Conservation (phyloP, 164 flowering plant genomes). For the Akebia trifoliata region DNA sequence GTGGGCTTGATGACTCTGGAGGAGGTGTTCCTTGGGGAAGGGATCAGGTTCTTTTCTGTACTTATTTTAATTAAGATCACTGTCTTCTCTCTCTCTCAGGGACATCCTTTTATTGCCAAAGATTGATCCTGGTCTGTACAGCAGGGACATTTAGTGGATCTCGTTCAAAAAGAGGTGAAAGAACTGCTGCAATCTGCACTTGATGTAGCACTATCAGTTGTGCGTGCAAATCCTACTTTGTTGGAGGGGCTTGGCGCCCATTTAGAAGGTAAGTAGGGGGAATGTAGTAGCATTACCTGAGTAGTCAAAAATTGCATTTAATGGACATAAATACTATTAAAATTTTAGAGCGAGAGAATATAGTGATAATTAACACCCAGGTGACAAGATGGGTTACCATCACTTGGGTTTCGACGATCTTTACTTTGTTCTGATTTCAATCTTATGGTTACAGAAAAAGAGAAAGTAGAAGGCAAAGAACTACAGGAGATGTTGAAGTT, state of each 20-base stretch:
- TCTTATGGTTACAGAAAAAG: constrained; percentile 47
- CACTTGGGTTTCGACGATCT: too few species aligned
- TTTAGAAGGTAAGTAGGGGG: constrained; percentile 62
- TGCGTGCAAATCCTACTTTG: constrained; percentile 87
- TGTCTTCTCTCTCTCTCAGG: neutral
- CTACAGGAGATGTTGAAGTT: constrained; percentile 74
- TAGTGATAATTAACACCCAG: too few species aligned
- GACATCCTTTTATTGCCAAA: neutral
- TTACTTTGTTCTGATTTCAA: neutral
- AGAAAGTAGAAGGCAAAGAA: constrained; percentile 94
- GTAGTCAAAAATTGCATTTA: neutral
- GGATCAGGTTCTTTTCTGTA: constrained; percentile 63
- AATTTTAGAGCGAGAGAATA: too few species aligned
- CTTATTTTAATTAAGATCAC: constrained; percentile 1
- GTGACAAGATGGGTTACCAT: too few species aligned
- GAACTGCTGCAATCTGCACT: constrained; percentile 82
- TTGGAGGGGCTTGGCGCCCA: constrained; percentile 96
- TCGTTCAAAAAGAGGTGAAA: constrained; percentile 91
- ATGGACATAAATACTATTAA: too few species aligned
- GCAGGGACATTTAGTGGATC: constrained; percentile 96
- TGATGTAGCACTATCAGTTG: constrained; percentile 74
- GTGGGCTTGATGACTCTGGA: constrained; percentile 90
- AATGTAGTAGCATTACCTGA: too few species aligned
- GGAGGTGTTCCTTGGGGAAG: constrained; percentile 74
- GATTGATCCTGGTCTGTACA: constrained; percentile 13